Percentiles rank a stretch among this genome's conserved stretches.
phyloP scores from a whole-genome alignment of 768 basidiomycete genomes.

The Tricholoma matsutake region DNA sequence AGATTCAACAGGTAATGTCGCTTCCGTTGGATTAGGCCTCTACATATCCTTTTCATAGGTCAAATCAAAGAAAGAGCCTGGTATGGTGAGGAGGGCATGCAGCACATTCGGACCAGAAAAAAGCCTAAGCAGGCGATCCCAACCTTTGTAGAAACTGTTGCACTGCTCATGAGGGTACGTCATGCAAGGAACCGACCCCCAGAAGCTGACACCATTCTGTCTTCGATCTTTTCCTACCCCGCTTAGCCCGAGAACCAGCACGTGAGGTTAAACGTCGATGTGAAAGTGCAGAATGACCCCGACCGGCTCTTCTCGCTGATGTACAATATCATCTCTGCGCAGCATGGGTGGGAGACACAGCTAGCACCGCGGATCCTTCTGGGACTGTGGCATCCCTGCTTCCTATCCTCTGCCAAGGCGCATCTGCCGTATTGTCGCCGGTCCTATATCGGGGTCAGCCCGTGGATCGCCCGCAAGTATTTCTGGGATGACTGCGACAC shows the following conservation, averaged over 20 bases:
- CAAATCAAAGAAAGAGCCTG: slow-evolving; percentile 69
- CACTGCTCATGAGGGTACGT: slow-evolving; percentile 70
- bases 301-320: slow-evolving; percentile 78
- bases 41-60: slow-evolving; percentile 33
- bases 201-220: slow-evolving; percentile 9
- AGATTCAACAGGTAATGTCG: slow-evolving; percentile 55
- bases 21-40: background rate
- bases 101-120: slow-evolving; percentile 77
- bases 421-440: slow-evolving; percentile 80
- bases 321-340: slow-evolving; percentile 58
- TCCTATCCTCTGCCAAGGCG: slow-evolving; percentile 71
- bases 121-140: slow-evolving; percentile 85
- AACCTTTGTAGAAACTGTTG: slow-evolving; percentile 83
- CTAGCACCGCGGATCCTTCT: slow-evolving; percentile 81
- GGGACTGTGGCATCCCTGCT: slow-evolving; percentile 90
- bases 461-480: slow-evolving; percentile 71
- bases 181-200: slow-evolving; percentile 7
- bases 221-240: background rate
- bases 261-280: slow-evolving; percentile 83
- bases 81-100: slow-evolving; percentile 67
- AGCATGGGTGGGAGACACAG: slow-evolving; percentile 67
- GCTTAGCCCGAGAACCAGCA: slow-evolving; percentile 71
- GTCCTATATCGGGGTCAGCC: slow-evolving; percentile 79
- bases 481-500: slow-evolving; percentile 88
- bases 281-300: slow-evolving; percentile 92